Conservation (phyloP, 495 filamentous ascomycete genomes). For the Hypomontagnella submonticulosa region DNA sequence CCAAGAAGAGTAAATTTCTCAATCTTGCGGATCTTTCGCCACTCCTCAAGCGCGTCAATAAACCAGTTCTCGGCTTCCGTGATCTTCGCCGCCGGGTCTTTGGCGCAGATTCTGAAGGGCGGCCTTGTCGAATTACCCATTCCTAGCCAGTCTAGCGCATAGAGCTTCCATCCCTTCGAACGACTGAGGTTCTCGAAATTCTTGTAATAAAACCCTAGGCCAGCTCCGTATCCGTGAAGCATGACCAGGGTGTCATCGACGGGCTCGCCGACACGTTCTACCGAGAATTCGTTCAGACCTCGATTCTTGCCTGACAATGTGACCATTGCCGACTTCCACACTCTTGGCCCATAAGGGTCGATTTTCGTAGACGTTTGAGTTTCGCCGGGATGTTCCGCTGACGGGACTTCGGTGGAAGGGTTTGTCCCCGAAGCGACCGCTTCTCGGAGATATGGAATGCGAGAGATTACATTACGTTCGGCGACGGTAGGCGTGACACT, state of each 20-base stretch:
- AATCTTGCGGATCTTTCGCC: constrained; percentile 86
- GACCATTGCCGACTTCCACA: constrained; percentile 88
- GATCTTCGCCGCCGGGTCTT: constrained; percentile 83
- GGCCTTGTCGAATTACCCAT: constrained; percentile 93
- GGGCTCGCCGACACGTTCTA: constrained; percentile 83
- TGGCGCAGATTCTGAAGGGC: constrained; percentile 82
- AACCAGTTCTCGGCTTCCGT: constrained; percentile 95
- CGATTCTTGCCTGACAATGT: constrained; percentile 85
- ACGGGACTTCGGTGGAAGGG: constrained; percentile 38
- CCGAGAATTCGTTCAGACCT: constrained; percentile 89
- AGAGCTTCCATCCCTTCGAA: constrained; percentile 84
- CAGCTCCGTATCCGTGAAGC: constrained; percentile 96
- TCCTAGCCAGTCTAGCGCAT: constrained; percentile 90
- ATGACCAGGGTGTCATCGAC: constrained; percentile 90
- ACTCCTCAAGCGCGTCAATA: constrained; percentile 94
- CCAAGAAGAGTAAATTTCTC: constrained; percentile 93
- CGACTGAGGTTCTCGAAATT: constrained; percentile 91
- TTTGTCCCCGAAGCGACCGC: constrained; percentile 61
- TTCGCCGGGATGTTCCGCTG: constrained; percentile 54
- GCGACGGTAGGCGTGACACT: constrained; percentile 81
- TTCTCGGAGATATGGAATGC: constrained; percentile 84
- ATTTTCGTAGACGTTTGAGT: constrained; percentile 62
- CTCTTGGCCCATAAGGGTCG: constrained; percentile 87
- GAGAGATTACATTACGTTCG: constrained; percentile 89
- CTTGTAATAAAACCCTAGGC: constrained; percentile 96